These are phyloP conservation scores for Fusarium nurragi DNA, from an alignment of 2,329 filamentous ascomycete species.

Conservation along the genomic window DNA sequence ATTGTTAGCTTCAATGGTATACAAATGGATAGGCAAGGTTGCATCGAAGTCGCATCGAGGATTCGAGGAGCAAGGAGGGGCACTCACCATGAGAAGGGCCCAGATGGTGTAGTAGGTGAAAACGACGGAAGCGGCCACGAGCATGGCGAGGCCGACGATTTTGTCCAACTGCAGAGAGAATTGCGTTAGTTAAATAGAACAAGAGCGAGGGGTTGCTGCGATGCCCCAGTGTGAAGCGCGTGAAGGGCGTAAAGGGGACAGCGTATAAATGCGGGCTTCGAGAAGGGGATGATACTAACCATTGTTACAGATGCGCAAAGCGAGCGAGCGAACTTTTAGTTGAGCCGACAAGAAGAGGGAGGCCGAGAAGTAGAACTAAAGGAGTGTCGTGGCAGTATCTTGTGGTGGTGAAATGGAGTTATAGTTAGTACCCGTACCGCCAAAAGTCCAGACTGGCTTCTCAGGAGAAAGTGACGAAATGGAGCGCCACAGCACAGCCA, in stretches of 20 bases:
- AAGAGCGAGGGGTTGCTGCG: slow-evolving; percentile 40
- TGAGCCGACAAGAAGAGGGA: slow-evolving; percentile 15
- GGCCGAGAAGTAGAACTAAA: slow-evolving; percentile 27
- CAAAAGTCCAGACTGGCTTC: slow-evolving; percentile 37
- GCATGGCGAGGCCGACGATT: slow-evolving; percentile 74
- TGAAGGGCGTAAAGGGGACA: slow-evolving; percentile 38
- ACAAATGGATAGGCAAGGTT: background rate
- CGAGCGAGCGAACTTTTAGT: slow-evolving; percentile 27
- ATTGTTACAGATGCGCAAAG: slow-evolving; percentile 40
- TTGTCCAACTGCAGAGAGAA: slow-evolving; percentile 79
- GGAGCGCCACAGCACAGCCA: slow-evolving; percentile 27
- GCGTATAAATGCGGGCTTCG: slow-evolving; percentile 15
- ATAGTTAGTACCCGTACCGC: slow-evolving; percentile 10
- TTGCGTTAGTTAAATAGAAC: slow-evolving; percentile 24
- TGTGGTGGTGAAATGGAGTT: slow-evolving; percentile 18
- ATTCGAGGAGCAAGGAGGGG: slow-evolving; percentile 8
- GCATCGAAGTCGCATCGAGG: slow-evolving; percentile 1
- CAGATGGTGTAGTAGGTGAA: slow-evolving; percentile 94
- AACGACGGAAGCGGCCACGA: slow-evolving; percentile 71
- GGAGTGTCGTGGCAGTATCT: slow-evolving; percentile 36
- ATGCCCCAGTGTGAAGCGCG: slow-evolving; percentile 19
- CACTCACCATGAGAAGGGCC: slow-evolving; percentile 91
- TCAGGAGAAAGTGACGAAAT: slow-evolving; percentile 29
- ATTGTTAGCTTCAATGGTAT: slow-evolving; percentile 21
- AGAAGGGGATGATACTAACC: slow-evolving; percentile 27